phyloP scores from a whole-genome alignment of 257 asterid species.

The Cinchona pubescens region DNA sequence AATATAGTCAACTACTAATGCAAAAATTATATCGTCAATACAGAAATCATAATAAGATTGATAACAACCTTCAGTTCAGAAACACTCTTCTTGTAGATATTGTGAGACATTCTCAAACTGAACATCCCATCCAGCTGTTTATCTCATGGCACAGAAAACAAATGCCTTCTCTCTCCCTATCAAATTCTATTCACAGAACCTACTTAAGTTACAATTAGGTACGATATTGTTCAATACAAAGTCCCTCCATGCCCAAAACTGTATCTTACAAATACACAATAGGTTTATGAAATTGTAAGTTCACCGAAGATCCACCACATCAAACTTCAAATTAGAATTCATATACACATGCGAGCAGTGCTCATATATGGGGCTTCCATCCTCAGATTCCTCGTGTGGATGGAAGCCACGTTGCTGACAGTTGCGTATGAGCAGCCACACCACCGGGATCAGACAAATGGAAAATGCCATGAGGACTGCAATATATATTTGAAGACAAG shows the following conservation, averaged over 20 bases:
- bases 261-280: background rate
- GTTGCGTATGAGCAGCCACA: slow-evolving; percentile 59
- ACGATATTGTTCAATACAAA: slow-evolving; percentile 8
- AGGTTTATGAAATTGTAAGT: background rate
- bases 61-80: background rate
- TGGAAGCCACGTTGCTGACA: slow-evolving; percentile 93
- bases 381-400: slow-evolving; percentile 94
- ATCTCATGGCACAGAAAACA: background rate
- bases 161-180: background rate
- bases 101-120: background rate
- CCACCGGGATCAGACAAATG: slow-evolving; percentile 96
- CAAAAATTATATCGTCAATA: background rate
- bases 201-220: slow-evolving; percentile 20
- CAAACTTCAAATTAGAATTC: slow-evolving; percentile 65
- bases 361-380: slow-evolving; percentile 83
- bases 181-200: slow-evolving; percentile 25
- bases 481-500: background rate
- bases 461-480: slow-evolving; percentile 95
- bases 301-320: slow-evolving; percentile 88
- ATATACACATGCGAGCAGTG: slow-evolving; percentile 87
- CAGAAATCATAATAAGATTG: background rate
- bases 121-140: background rate
- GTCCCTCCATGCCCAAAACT: background rate
- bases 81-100: background rate
- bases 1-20: background rate